These are phyloP conservation scores for Phalaenopsis hybrid DNA, from an alignment of 116 monocot species.

Conservation along the genomic window DNA sequence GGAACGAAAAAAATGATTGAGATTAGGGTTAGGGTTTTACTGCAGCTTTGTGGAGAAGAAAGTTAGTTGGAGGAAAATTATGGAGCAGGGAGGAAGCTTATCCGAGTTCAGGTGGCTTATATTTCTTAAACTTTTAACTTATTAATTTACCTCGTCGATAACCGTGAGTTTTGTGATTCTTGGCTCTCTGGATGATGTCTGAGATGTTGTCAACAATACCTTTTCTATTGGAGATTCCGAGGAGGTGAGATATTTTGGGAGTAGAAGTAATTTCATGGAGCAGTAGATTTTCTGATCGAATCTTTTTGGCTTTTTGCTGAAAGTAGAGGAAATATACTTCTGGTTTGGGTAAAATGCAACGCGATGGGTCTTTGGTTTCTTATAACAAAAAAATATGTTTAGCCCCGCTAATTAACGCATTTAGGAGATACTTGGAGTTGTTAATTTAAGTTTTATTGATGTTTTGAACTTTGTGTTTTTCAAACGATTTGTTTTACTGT, in stretches of 20 bases:
- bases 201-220: background rate
- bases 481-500: slow-evolving; percentile 1
- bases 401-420: background rate
- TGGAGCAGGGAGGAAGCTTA: slow-evolving; percentile 3
- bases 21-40: slow-evolving; percentile 2
- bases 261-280: background rate
- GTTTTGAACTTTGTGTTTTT: background rate
- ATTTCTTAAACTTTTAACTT: background rate
- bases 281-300: background rate
- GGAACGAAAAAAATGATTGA: background rate
- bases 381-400: background rate
- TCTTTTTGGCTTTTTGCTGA: background rate
- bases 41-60: background rate
- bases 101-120: slow-evolving; percentile 2
- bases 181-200: background rate
- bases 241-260: background rate
- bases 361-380: background rate
- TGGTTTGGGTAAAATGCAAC: no score
- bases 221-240: slow-evolving; percentile 1
- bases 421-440: background rate
- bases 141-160: background rate
- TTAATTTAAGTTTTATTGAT: slow-evolving; percentile 1
- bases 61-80: background rate
- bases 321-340: no score
- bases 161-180: background rate